Evolutionary conservation across 345 rosid species (phyloP).

Genomic region (Ceriops zippeliana): DNA sequence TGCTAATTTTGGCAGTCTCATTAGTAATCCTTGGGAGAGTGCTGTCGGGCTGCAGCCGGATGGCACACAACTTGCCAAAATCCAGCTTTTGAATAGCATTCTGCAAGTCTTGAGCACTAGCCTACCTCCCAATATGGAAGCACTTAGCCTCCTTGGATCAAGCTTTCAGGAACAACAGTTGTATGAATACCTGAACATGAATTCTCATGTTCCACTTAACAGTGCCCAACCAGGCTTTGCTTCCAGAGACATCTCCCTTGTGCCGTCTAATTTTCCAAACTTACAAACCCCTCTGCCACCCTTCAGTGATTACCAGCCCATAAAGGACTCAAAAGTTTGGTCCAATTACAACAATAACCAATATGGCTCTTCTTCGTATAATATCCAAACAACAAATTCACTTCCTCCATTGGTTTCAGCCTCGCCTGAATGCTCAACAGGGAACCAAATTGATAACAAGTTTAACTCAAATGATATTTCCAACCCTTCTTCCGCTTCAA

Average conservation of each 20-base stretch:
- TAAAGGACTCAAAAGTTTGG: conserved; percentile 20
- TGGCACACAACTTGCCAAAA: conserved; percentile 50
- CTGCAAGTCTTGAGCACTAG: conserved; percentile 37
- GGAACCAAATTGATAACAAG: conserved; percentile 22
- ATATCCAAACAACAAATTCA: conserved; percentile 8
- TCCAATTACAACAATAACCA: not conserved
- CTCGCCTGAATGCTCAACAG: conserved; percentile 35
- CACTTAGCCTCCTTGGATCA: conserved; percentile 19
- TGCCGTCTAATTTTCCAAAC: conserved; percentile 27
- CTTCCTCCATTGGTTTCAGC: conserved; percentile 50
- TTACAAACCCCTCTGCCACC: conserved; percentile 21
- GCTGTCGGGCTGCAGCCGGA: conserved; percentile 43
- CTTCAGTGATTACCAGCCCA: conserved; percentile 6
- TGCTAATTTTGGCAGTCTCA: conserved; percentile 39
- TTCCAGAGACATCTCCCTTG: conserved; percentile 28
- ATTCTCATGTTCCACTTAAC: conserved; percentile 20
- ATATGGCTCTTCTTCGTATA: conserved; percentile 20
- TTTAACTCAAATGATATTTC: conserved; percentile 29
- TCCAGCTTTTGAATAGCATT: conserved; percentile 46
- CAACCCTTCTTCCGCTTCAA: conserved; percentile 47
- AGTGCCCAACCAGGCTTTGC: conserved; percentile 24
- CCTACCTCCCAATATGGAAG: conserved; percentile 28
- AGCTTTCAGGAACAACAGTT: conserved; percentile 22
- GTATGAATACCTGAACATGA: conserved; percentile 24
- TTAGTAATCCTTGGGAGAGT: conserved; percentile 29